phyloP scores from a whole-genome alignment of 495 filamentous ascomycete genomes.

The Elasticomyces elasticus region DNA sequence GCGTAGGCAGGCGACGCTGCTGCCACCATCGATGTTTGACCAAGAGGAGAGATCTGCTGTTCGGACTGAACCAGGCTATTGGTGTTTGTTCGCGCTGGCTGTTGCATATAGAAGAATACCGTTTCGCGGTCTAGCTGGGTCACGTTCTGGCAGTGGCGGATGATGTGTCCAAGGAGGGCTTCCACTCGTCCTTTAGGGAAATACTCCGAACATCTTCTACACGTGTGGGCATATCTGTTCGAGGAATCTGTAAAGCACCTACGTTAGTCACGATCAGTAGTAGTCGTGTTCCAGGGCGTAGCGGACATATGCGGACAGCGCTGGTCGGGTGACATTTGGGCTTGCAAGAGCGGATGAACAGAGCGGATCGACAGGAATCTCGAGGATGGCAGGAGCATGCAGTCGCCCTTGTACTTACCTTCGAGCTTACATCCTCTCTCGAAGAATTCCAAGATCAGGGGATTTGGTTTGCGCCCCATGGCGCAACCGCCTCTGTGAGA shows the following conservation, averaged over 20 bases:
- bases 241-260: too few species aligned
- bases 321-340: too few species aligned
- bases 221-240: conserved; percentile 81
- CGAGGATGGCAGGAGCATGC: too few species aligned
- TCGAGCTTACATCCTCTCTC: conserved; percentile 69
- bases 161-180: conserved; percentile 62
- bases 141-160: conserved; percentile 59
- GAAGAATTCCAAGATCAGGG: conserved; percentile 74
- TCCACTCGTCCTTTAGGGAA: conserved; percentile 81
- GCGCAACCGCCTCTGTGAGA: not conserved
- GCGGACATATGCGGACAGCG: too few species aligned
- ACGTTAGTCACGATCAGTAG: too few species aligned
- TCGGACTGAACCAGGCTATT: not conserved
- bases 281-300: too few species aligned
- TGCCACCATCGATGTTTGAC: conserved; percentile 34
- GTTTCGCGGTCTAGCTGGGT: conserved; percentile 10
- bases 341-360: too few species aligned
- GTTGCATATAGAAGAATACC: conserved; percentile 10
- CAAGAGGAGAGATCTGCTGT: too few species aligned
- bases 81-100: too few species aligned
- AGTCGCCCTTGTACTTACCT: too few species aligned
- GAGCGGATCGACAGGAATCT: too few species aligned
- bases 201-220: conserved; percentile 68
- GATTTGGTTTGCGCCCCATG: conserved; percentile 76
- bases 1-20: conserved; percentile 30